These are phyloP conservation scores for Nicotiana rustica DNA, from an alignment of 305 asterid genomes.

Conservation along the genomic window DNA sequence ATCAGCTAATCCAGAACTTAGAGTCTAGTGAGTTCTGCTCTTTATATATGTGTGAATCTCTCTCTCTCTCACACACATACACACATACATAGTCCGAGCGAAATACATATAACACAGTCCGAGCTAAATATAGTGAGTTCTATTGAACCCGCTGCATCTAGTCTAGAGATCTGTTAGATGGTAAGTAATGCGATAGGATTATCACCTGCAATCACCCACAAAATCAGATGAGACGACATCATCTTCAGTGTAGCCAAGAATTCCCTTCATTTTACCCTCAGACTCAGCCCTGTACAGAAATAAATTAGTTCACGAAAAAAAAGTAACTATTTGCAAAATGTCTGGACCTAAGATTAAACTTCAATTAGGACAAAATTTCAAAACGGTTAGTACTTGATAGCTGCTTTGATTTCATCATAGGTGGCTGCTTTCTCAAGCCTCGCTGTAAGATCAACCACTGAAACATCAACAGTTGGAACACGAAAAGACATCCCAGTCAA, in stretches of 20 bases:
- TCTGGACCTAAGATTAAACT: not conserved
- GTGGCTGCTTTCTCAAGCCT: conserved; percentile 45
- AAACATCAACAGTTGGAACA: conserved; percentile 47
- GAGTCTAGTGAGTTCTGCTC: not conserved
- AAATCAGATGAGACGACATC: conserved; percentile 86
- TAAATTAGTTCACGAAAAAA: not conserved
- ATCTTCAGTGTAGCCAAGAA: conserved; percentile 83
- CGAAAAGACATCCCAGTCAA: conserved; percentile 50
- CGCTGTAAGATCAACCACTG: conserved; percentile 46
- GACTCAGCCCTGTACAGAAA: conserved; percentile 61
- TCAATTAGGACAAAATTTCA: not conserved
- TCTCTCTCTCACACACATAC: not conserved
- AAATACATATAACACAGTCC: not conserved
- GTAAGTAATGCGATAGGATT: not conserved
- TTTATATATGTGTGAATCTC: not conserved
- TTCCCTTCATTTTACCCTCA: conserved; percentile 69
- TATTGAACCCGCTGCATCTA: not conserved
- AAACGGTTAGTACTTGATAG: conserved; percentile 38
- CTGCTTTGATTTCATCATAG: conserved; percentile 47
- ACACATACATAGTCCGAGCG: not conserved
- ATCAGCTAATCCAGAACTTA: not conserved
- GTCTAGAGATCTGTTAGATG: not conserved
- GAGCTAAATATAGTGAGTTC: not conserved
- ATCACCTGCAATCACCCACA: conserved; percentile 73
- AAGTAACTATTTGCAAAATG: not conserved